phyloP scores from a whole-genome alignment of 495 filamentous ascomycete genomes.

The Xylaria sp. region DNA sequence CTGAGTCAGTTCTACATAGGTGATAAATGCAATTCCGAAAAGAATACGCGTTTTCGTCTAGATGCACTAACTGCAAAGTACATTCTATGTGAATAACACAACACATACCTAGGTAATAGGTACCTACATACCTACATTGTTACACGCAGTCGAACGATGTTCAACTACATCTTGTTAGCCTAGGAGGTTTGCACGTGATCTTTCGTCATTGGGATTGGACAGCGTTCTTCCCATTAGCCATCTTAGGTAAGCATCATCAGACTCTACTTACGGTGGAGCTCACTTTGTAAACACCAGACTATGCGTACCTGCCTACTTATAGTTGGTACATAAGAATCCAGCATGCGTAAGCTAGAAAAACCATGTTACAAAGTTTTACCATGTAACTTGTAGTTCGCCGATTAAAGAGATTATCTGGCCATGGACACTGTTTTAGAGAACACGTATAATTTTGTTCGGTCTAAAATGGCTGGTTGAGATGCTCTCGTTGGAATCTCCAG shows the following conservation, averaged over 20 bases:
- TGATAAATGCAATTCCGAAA: background rate
- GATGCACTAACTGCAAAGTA: background rate
- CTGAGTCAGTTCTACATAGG: background rate
- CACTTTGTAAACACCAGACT: background rate
- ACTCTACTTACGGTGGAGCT: background rate
- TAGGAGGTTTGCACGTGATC: conserved; percentile 13
- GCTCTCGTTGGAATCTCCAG: background rate
- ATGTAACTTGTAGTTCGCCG: no score
- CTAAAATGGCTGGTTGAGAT: background rate
- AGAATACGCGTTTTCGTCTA: background rate
- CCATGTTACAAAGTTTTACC: no score
- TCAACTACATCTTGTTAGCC: background rate
- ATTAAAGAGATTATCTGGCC: background rate
- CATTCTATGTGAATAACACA: background rate
- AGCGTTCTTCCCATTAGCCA: background rate
- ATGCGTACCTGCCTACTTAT: no score
- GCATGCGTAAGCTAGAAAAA: background rate
- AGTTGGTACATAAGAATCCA: background rate
- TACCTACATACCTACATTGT: background rate
- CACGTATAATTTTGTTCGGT: background rate
- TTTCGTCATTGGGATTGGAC: background rate
- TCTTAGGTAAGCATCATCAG: conserved; percentile 13
- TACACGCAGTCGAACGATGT: background rate
- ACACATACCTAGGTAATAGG: no score
- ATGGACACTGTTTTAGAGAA: background rate